Conservation (phyloP, 2,329 filamentous ascomycete genomes). For the Stenocarpella maydis region DNA sequence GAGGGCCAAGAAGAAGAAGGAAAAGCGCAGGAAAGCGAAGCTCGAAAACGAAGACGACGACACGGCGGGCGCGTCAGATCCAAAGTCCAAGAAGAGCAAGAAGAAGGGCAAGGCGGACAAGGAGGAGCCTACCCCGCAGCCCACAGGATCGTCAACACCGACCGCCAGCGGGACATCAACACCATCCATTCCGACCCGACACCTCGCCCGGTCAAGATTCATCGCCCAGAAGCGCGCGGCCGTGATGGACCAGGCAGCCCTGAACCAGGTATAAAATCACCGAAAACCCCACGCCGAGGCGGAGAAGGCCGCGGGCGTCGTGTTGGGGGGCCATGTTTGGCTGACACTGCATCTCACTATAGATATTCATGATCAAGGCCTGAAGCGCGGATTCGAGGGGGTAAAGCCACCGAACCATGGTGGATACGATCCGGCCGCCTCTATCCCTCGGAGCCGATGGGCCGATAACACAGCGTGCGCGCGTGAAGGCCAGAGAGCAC, state of each 20-base stretch:
- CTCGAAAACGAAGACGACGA: constrained; percentile 44
- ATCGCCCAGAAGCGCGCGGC: constrained; percentile 90
- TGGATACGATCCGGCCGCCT: not conserved
- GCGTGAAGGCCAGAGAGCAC: not conserved
- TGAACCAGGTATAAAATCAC: constrained; percentile 82
- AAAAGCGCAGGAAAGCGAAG: constrained; percentile 48
- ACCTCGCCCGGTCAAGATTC: constrained; percentile 79
- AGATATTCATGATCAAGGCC: constrained; percentile 76
- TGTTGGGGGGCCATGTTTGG: not conserved
- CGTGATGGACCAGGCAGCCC: constrained; percentile 78
- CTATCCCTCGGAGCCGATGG: not conserved
- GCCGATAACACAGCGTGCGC: not conserved
- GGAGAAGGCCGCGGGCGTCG: not conserved
- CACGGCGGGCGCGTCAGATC: constrained; percentile 32
- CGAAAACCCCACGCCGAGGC: not conserved
- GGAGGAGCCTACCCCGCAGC: constrained; percentile 49
- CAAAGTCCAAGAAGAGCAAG: constrained; percentile 38
- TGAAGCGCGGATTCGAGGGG: constrained; percentile 19
- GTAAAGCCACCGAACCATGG: constrained; percentile 8
- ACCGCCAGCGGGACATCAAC: constrained; percentile 48
- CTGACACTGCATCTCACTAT: constrained; percentile 36
- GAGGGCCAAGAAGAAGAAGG: constrained; percentile 39
- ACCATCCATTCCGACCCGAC: constrained; percentile 62
- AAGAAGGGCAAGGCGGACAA: constrained; percentile 39
- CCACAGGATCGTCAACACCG: constrained; percentile 52